Base-by-base conservation (phyloP, 768 basidiomycete species). In the Pleurotus citrinopileatus region DNA sequence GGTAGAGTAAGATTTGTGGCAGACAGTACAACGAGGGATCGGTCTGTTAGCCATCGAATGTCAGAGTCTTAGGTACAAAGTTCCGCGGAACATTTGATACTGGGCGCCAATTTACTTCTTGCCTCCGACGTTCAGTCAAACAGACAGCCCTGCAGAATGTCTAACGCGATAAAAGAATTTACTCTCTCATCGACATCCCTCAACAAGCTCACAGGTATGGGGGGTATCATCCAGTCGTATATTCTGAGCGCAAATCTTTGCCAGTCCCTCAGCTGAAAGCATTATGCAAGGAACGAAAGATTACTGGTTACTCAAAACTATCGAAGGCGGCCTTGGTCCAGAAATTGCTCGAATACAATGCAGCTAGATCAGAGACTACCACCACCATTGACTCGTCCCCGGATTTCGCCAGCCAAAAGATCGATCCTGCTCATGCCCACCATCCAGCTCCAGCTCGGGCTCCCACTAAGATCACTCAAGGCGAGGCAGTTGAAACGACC, bases 251-350 rank as follows among this genome's bases (percentile, higher is more conserved):
- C 43, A 20, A 12, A 12, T 20, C 12, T 28, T 44, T 22, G 2
- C 86, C 81, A 6, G 82, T 87, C 8, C 65, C 81, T 17, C 83
- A 85, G 58, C 75, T 91, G 17, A 89, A 82, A 61, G 75, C 75
- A 3, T 55, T 89, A 12, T 91, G 87, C 67, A 90, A 86, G 63
- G 86, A 84, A 47, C 75, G 68, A 52, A 70, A 75, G 19, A 69
- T 90, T 22, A 62, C 72, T 38, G 85, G 84, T 0, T 90, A 87
- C 63, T 87, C 86, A 8, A 91, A 85, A 63, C 77, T 88, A 17
- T 63, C 67, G 36, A 89, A 89, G 65, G 67, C 71, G 48, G 78
- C 71, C 1, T 72, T 90, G 32, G 65, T 90, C 25, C 71, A 74
- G 55, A 86, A 77, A 62, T 60, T 76, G 25, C 55, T 55, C 5